Conservation (phyloP, 257 asterid genomes). For the Rauvolfia tetraphylla region DNA sequence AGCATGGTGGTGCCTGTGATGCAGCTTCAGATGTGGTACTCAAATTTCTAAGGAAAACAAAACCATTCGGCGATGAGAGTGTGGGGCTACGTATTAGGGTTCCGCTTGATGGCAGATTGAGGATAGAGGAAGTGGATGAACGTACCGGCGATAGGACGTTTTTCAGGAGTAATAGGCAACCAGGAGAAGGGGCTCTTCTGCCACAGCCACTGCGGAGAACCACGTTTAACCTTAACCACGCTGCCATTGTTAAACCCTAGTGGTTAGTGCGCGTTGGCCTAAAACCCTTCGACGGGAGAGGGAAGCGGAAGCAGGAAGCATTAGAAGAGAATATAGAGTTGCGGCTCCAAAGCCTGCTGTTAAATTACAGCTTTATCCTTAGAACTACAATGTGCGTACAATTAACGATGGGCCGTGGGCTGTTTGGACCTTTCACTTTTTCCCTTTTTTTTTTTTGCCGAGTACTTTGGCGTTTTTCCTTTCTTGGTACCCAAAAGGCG, state of each 20-base stretch:
- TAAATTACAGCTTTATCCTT: too few relatives aligned
- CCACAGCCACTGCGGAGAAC: not conserved
- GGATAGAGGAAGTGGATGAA: slow-evolving; percentile 22
- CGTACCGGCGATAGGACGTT: slow-evolving; percentile 31
- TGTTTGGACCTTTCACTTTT: too few relatives aligned
- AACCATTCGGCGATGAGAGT: slow-evolving; percentile 18
- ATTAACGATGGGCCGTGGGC: too few relatives aligned
- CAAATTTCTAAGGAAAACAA: slow-evolving; percentile 17
- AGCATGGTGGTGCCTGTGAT: slow-evolving; percentile 30
- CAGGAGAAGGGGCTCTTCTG: slow-evolving; percentile 18
- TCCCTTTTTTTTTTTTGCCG: too few relatives aligned
- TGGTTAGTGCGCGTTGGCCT: not conserved
- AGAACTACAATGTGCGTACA: too few relatives aligned
- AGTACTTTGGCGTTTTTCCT: too few relatives aligned
- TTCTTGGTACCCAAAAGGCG: too few relatives aligned
- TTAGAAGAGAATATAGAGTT: too few relatives aligned
- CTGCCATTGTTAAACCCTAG: slow-evolving; percentile 24
- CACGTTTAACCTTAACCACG: slow-evolving; percentile 1
- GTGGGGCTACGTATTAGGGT: slow-evolving; percentile 29
- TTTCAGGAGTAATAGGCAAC: slow-evolving; percentile 36
- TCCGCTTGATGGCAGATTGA: slow-evolving; percentile 22
- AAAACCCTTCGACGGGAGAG: not conserved
- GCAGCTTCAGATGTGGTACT: slow-evolving; percentile 7
- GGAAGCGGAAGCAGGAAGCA: too few relatives aligned
- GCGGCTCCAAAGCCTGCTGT: too few relatives aligned